Base-by-base conservation (phyloP, 768 basidiomycete species). In the Suillus subluteus region DNA sequence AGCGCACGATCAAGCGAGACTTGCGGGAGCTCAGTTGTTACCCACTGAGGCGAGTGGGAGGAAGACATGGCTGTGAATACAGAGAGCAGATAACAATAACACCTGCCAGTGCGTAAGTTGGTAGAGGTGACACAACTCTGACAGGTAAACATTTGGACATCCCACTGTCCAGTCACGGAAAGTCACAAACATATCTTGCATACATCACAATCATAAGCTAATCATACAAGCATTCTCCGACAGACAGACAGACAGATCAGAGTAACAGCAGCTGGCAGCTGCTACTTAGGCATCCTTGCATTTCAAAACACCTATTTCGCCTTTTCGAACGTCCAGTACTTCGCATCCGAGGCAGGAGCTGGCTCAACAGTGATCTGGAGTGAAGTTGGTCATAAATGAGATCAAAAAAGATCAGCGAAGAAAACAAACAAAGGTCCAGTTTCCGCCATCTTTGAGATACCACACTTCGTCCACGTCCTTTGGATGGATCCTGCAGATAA, bases 401-500 rank as follows among this genome's bases (percentile, higher is more conserved):
- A 6, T 13, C 23, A 50, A 15, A 50, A 50, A n/a, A 48, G 6
- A 13, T 50, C 23, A 13, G 48, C 48, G 3, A 50, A 26, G 23
- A 50, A 26, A 50, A 50, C 48, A 26, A 50, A 50, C 23, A 13
- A 0, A 0, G 48, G 48, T 6, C 48, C 13, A 13, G 6, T 26
- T 7, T 7, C 1, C 3, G 12, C 13, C 23, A 6, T 50, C 6
- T 6, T 50, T 13, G 48, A 50, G 48, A 26, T 23, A 0, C 23
- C 48, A 50, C 23, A 50, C 48, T 0, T 50, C 3, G 1, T 26
- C 1, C 0, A 5, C 4, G n/a, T 18, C 8, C n/a, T 50, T 0
- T 23, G 13, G 2, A 7, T 50, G 48, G 13, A 50, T 50, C 6
- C 48, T 50, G 46, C n/a, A 2, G 46, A 23, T 12, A 13, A 50